phyloP scores from a whole-genome alignment of 2,329 filamentous ascomycete species.

The Scytalidium lignicola region DNA sequence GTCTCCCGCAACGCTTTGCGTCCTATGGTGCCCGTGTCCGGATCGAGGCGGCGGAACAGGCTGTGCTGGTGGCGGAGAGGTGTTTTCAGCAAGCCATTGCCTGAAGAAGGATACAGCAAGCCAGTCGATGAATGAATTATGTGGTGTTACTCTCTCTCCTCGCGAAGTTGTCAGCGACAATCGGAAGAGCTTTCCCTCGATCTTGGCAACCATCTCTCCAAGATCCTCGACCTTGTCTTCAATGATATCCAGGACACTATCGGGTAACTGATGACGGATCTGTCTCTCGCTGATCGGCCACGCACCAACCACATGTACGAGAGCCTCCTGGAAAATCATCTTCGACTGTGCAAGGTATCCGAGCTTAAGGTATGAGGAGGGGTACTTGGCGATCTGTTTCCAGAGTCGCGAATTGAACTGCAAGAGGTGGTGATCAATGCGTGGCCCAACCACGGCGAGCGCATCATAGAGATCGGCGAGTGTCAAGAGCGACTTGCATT shows the following conservation, averaged over 20 bases:
- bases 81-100: slow-evolving; percentile 91
- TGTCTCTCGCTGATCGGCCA: slow-evolving; percentile 81
- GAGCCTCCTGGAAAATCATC: slow-evolving; percentile 78
- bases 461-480: slow-evolving; percentile 96
- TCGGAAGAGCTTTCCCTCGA: slow-evolving; percentile 79
- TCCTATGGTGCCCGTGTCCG: slow-evolving; percentile 22
- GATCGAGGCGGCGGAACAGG: slow-evolving; percentile 36
- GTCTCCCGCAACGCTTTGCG: slow-evolving; percentile 9
- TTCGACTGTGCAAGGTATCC: slow-evolving; percentile 81
- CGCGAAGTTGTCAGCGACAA: slow-evolving; percentile 71
- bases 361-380: slow-evolving; percentile 84
- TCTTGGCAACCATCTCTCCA: slow-evolving; percentile 71
- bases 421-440: slow-evolving; percentile 88
- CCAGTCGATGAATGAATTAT: slow-evolving; percentile 83
- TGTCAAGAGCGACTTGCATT: slow-evolving; percentile 84
- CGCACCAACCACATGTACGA: slow-evolving; percentile 91
- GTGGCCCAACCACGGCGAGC: slow-evolving; percentile 76
- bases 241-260: slow-evolving; percentile 77
- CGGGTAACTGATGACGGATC: slow-evolving; percentile 66
- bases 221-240: slow-evolving; percentile 94
- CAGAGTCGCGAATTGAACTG: slow-evolving; percentile 87
- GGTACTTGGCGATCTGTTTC: slow-evolving; percentile 96
- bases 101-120: slow-evolving; percentile 81
- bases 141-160: slow-evolving; percentile 77
- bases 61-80: slow-evolving; percentile 66